phyloP scores from a whole-genome alignment of 2,329 filamentous ascomycete genomes.

The Penicillium freii region DNA sequence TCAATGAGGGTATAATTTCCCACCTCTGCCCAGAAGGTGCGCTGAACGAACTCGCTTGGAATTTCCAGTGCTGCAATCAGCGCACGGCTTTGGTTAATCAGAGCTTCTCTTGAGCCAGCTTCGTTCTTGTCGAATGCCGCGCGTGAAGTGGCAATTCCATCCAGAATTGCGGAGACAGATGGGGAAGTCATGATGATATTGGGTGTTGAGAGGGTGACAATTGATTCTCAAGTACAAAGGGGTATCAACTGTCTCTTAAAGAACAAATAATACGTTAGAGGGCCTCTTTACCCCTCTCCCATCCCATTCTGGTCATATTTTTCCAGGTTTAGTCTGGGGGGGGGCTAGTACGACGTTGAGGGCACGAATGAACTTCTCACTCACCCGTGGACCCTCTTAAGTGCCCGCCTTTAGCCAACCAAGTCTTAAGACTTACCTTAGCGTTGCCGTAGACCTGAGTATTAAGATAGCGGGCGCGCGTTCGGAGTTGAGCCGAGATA shows the following conservation, averaged over 20 bases:
- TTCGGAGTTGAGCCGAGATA: too few relatives aligned
- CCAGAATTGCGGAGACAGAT: slow-evolving; percentile 11
- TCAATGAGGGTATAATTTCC: background rate
- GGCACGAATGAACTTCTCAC: background rate
- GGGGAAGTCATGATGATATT: background rate
- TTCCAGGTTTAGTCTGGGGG: background rate
- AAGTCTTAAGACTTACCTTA: background rate
- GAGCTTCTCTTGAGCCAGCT: slow-evolving; percentile 37
- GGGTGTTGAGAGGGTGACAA: background rate
- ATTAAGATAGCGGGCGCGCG: background rate
- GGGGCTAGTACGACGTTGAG: background rate
- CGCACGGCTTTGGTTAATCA: slow-evolving; percentile 38
- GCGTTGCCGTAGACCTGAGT: background rate
- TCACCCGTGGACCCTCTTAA: background rate
- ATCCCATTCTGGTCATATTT: background rate
- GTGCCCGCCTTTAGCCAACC: background rate
- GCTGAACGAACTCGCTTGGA: slow-evolving; percentile 37
- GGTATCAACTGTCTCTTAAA: background rate
- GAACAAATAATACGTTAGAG: background rate
- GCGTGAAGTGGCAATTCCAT: slow-evolving; percentile 24
- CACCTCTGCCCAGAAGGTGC: slow-evolving; percentile 44
- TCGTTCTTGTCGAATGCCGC: slow-evolving; percentile 34
- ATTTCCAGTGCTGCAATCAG: slow-evolving; percentile 39
- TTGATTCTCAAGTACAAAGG: background rate
- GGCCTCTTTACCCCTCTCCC: background rate